phyloP scores from a whole-genome alignment of 2,329 filamentous ascomycete genomes.

The Xylariaceae sp. region DNA sequence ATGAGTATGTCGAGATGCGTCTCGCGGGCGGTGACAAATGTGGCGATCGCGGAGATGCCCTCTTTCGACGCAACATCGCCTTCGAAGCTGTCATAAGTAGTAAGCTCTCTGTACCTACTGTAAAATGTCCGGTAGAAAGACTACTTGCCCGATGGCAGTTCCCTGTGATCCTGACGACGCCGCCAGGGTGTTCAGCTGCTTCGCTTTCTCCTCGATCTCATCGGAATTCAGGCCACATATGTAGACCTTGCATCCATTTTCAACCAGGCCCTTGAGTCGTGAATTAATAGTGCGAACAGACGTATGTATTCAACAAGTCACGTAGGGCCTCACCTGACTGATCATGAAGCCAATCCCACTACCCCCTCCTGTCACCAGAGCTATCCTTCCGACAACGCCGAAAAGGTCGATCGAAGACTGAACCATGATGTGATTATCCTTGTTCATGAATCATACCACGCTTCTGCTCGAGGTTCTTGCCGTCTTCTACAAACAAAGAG shows the following conservation, averaged over 20 bases:
- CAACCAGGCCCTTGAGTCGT: conserved; percentile 34
- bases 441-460: no score
- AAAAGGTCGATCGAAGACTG: conserved; percentile 18
- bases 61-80: background rate
- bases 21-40: conserved; percentile 22
- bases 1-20: conserved; percentile 42
- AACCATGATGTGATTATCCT: background rate
- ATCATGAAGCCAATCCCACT: conserved; percentile 46
- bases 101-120: no score
- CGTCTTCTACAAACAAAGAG: background rate
- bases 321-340: conserved; percentile 27
- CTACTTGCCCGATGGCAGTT: no score
- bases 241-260: conserved; percentile 43
- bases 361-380: conserved; percentile 33
- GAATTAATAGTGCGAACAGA: background rate
- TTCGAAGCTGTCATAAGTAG: no score
- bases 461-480: background rate
- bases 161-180: no score
- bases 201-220: conserved; percentile 33
- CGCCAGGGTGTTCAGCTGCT: conserved; percentile 36
- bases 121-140: no score
- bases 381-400: conserved; percentile 27
- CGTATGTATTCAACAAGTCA: background rate
- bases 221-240: conserved; percentile 37
- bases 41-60: background rate